Conservation (phyloP, 129 eudicot genomes). For the Ambrosia artemisiifolia region DNA sequence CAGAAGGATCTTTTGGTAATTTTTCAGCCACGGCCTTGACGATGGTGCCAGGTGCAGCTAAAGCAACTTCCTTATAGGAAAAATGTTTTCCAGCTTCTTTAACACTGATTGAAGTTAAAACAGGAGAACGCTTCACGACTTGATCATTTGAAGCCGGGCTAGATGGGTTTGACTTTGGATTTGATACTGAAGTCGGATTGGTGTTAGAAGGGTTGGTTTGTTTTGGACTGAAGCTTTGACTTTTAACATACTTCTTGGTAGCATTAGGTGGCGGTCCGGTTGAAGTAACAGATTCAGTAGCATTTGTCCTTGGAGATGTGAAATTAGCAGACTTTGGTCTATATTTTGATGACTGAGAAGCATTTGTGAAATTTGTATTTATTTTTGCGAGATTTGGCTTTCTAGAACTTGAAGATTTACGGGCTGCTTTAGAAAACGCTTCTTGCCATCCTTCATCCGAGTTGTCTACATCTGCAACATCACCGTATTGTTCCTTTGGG, state of each 20-base stretch:
- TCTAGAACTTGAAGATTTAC: conserved; percentile 61
- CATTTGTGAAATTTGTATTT: conserved; percentile 58
- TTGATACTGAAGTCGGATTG: conserved; percentile 30
- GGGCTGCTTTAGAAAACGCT: conserved; percentile 72
- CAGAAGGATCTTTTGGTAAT: conserved; percentile 46
- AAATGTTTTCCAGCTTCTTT: conserved; percentile 81
- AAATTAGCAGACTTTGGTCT: conserved; percentile 55
- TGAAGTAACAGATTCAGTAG: conserved; percentile 53
- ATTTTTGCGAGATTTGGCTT: conserved; percentile 76
- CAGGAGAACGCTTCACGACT: conserved; percentile 45
- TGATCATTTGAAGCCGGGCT: conserved; percentile 62
- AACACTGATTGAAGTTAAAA: conserved; percentile 54
- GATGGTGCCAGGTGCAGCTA: conserved; percentile 91
- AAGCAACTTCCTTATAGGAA: conserved; percentile 96
- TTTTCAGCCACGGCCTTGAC: conserved; percentile 83
- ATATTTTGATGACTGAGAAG: conserved; percentile 47
- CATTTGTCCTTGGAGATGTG: conserved; percentile 49
- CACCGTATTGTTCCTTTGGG: conserved; percentile 30
- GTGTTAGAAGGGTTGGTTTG: conserved; percentile 32
- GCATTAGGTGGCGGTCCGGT: conserved; percentile 34
- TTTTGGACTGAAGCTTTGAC: conserved; percentile 73
- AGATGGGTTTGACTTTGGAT: conserved; percentile 60
- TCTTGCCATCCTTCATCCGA: conserved; percentile 99
- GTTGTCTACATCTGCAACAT: conserved; percentile 38
- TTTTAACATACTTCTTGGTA: conserved; percentile 55